A percentile compares a stretch with the other conserved stretches of the same genome.
Conservation (phyloP, 2,329 filamentous ascomycete genomes). For the Coniella lustricola region DNA sequence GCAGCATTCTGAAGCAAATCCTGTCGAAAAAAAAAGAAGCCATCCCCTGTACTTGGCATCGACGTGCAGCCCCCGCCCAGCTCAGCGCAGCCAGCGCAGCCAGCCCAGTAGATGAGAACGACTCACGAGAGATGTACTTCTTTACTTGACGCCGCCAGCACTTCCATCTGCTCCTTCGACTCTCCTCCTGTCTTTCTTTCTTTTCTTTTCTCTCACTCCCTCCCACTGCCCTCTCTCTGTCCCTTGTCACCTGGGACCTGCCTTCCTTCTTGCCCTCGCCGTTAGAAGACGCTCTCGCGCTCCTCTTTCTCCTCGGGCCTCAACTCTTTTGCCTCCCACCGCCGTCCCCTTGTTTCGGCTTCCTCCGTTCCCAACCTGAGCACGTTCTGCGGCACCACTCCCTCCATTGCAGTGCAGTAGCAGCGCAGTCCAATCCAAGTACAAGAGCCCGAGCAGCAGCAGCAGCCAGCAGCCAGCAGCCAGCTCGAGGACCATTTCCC, state of each 20-base stretch:
- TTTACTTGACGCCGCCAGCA: slow-evolving; percentile 1
- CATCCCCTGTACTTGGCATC: slow-evolving; percentile 13
- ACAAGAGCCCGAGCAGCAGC: neutral
- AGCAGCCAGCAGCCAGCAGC: neutral
- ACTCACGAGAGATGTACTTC: too few relatives aligned
- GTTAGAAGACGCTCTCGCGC: neutral
- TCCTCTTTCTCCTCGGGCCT: neutral
- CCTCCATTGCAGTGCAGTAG: too few relatives aligned
- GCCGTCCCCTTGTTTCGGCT: neutral
- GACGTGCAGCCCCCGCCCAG: too few relatives aligned
- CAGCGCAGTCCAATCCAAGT: too few relatives aligned
- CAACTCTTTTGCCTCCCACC: neutral
- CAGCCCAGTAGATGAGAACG: too few relatives aligned
- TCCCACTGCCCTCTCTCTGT: neutral
- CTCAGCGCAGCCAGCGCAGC: too few relatives aligned
- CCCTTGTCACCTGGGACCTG: neutral
- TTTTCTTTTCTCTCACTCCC: neutral
- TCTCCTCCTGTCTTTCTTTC: slow-evolving; percentile 6
- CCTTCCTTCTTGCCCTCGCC: neutral
- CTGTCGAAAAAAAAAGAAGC: slow-evolving; percentile 6
- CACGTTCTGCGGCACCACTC: neutral
- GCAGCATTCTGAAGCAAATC: slow-evolving; percentile 7
- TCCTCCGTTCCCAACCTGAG: too few relatives aligned
- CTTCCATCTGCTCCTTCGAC: neutral
- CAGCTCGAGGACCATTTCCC: neutral